phyloP scores from a whole-genome alignment of 2,329 filamentous ascomycete species.

The Diaporthe vexans region DNA sequence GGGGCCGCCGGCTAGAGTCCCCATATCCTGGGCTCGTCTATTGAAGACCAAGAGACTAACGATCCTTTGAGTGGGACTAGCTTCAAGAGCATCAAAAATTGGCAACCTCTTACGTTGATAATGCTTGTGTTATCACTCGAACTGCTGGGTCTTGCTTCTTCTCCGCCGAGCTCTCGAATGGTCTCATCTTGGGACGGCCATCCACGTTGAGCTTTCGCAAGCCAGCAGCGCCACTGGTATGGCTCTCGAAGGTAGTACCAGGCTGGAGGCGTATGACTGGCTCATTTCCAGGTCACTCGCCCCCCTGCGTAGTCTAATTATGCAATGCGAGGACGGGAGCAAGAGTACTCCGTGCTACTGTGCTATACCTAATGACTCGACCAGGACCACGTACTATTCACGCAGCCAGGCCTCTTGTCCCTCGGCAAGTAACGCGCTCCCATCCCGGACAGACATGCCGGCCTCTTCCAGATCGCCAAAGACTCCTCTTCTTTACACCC shows the following conservation, averaged over 20 bases:
- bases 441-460: not conserved
- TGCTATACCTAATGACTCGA: not conserved
- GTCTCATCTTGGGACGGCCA: not conserved
- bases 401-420: not conserved
- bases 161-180: not conserved
- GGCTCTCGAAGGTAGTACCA: not conserved
- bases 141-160: not conserved
- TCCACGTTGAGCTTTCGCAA: not conserved
- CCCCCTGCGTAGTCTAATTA: not conserved
- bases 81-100: not conserved
- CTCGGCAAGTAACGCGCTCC: constrained; percentile 1
- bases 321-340: not conserved
- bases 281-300: not conserved
- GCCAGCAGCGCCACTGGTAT: not conserved
- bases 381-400: constrained; percentile 1
- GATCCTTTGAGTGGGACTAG: not conserved
- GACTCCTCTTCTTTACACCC: not conserved
- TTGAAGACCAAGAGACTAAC: not conserved
- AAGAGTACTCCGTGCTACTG: no score
- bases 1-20: not conserved
- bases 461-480: not conserved
- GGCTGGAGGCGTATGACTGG: not conserved
- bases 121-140: constrained; percentile 4
- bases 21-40: not conserved
- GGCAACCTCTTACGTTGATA: not conserved